Conservation (phyloP, 2,329 filamentous ascomycete species). For the Ilyonectria sp. region DNA sequence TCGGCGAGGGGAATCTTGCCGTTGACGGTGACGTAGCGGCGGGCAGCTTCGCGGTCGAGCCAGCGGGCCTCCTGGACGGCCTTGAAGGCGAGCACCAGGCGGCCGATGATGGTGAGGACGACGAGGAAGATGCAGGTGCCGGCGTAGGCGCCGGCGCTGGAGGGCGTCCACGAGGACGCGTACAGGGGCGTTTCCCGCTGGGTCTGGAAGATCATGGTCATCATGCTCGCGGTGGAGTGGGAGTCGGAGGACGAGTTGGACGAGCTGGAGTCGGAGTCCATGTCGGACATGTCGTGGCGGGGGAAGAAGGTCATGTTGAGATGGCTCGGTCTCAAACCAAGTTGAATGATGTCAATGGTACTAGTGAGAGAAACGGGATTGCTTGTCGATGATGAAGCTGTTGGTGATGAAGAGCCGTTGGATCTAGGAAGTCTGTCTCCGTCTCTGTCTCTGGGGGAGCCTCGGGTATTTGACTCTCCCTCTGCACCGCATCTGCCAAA, state of each 20-base stretch:
- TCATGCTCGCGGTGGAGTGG: constrained; percentile 45
- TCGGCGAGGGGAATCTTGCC: constrained; percentile 74
- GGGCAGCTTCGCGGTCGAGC: constrained; percentile 79
- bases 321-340: too few species aligned
- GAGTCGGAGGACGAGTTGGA: constrained; percentile 32
- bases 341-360: neutral
- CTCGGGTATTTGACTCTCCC: neutral
- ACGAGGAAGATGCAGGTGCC: constrained; percentile 95
- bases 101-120: constrained; percentile 78
- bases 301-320: constrained; percentile 40
- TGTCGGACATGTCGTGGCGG: constrained; percentile 46
- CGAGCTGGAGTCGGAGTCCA: constrained; percentile 38
- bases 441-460: neutral
- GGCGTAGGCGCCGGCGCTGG: constrained; percentile 79
- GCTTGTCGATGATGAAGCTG: too few species aligned
- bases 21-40: constrained; percentile 83
- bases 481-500: neutral
- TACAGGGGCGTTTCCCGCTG: constrained; percentile 65
- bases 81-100: constrained; percentile 81
- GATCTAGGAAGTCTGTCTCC: neutral
- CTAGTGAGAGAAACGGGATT: neutral
- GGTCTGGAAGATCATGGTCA: constrained; percentile 75
- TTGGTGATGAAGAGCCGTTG: too few species aligned
- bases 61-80: constrained; percentile 74
- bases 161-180: constrained; percentile 81